Evolutionary conservation across 345 rosid species (phyloP).

Genomic region (Eucalyptus caleyi): DNA sequence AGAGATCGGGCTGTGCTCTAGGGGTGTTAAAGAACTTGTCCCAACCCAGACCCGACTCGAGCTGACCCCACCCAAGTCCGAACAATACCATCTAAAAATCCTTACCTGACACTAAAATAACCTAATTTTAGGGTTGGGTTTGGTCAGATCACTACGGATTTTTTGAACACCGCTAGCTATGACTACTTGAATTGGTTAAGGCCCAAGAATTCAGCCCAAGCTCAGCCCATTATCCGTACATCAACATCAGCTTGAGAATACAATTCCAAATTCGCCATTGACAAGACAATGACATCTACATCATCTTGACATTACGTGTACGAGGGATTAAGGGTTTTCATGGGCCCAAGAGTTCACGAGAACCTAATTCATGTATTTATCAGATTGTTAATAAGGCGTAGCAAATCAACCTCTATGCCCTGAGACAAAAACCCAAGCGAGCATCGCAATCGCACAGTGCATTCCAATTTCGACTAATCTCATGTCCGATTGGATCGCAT

Average conservation of each 20-base stretch:
- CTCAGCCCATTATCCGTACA: background rate
- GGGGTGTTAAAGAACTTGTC: too few species aligned
- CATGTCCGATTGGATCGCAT: background rate
- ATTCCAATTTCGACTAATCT: background rate
- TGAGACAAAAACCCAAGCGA: background rate
- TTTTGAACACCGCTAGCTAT: background rate
- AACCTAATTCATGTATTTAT: background rate
- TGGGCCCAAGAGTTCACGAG: background rate
- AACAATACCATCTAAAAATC: too few species aligned
- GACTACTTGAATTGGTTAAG: background rate
- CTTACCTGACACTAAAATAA: too few species aligned
- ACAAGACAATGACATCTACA: background rate
- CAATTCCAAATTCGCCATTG: background rate
- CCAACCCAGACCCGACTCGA: too few species aligned
- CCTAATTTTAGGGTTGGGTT: too few species aligned
- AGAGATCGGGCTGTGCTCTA: too few species aligned
- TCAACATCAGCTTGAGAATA: background rate
- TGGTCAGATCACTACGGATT: fast-evolving
- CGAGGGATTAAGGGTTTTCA: background rate
- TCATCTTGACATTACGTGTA: background rate
- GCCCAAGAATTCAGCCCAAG: background rate
- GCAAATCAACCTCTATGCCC: background rate
- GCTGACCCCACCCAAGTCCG: too few species aligned
- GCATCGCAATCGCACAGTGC: background rate
- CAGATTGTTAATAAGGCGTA: background rate